Percentiles rank a stretch among this genome's conserved stretches.
These are phyloP conservation scores for Rheum nobile DNA, from an alignment of 148 eudicot genomes.

Conservation along the genomic window DNA sequence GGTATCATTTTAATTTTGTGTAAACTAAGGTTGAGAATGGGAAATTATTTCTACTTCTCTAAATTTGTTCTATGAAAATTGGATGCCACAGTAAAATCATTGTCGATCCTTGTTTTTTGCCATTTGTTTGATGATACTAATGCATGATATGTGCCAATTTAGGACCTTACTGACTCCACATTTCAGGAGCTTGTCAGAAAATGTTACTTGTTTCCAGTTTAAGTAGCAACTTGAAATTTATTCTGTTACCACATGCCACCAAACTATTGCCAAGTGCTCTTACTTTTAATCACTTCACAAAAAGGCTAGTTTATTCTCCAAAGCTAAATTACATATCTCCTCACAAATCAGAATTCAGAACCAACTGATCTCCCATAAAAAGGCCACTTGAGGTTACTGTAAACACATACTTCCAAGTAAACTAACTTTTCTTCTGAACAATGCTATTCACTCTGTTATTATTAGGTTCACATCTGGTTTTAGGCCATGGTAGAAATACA, in stretches of 20 bases:
- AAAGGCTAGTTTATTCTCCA: slow-evolving; percentile 1
- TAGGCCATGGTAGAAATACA: not conserved
- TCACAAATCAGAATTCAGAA: not conserved
- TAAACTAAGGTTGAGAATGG: not conserved
- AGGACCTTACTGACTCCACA: slow-evolving; percentile 5
- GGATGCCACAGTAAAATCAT: not conserved
- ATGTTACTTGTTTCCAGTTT: not conserved
- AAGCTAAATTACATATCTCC: not conserved
- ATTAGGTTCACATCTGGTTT: not conserved
- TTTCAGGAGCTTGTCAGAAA: slow-evolving; percentile 16
- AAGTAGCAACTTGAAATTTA: slow-evolving; percentile 11
- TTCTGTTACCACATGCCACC: not conserved
- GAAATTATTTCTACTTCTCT: not conserved
- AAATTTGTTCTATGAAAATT: not conserved
- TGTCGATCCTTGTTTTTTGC: not conserved
- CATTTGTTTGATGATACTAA: not conserved
- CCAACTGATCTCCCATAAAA: slow-evolving; percentile 2
- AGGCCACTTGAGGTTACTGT: not conserved
- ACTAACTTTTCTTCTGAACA: slow-evolving; percentile 1
- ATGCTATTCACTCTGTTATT: not conserved
- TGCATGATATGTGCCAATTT: not conserved
- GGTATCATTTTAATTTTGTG: not conserved
- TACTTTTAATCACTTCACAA: slow-evolving; percentile 12
- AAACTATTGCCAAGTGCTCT: slow-evolving; percentile 12
- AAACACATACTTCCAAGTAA: not conserved